Evolutionary conservation across 805 yeast genomes (phyloP).

Genomic region (Maudiozyma saulgeensis): DNA sequence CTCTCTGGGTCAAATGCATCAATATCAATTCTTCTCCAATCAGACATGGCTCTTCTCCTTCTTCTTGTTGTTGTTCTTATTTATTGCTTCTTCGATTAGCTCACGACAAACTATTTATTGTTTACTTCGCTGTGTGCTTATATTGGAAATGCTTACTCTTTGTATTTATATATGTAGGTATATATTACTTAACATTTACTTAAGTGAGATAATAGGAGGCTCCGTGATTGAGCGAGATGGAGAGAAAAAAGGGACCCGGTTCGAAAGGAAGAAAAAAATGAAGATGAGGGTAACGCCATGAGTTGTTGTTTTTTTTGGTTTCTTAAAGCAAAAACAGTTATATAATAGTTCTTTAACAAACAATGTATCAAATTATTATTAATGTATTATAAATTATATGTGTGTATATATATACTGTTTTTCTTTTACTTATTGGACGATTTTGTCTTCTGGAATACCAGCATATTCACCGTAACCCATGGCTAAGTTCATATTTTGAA

Average conservation of each 20-base stretch:
- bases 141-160: no score
- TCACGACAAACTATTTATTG: not conserved
- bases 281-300: not conserved
- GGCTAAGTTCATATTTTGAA: constrained; percentile 89
- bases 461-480: constrained; percentile 88
- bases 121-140: not conserved
- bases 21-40: constrained; percentile 91
- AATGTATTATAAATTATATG: not conserved
- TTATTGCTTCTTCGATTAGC: no score
- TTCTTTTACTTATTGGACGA: constrained; percentile 21
- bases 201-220: not conserved
- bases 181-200: no score
- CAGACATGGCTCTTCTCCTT: constrained; percentile 26
- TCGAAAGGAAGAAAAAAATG: not conserved
- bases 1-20: constrained; percentile 84
- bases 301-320: no score
- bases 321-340: no score
- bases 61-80: no score
- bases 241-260: no score
- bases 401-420: no score
- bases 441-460: constrained; percentile 75
- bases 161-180: no score
- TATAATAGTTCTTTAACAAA: no score
- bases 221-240: not conserved
- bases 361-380: no score